These are phyloP conservation scores for Entonaema liquescens DNA, from an alignment of 495 filamentous ascomycete genomes.

Conservation along the genomic window DNA sequence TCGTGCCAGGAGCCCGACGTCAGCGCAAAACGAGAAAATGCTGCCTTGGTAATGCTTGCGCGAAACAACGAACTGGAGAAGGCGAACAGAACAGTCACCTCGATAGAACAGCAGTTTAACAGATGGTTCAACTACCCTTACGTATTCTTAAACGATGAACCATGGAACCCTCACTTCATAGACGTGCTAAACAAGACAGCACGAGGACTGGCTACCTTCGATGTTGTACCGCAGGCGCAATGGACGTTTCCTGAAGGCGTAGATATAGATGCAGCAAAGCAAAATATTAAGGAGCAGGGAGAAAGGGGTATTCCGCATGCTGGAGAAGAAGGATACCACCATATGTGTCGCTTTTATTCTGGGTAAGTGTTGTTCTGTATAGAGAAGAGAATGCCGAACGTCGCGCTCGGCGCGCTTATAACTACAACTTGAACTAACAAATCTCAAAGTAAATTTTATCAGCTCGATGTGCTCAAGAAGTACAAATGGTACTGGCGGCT, in stretches of 20 bases:
- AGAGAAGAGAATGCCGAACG: not conserved
- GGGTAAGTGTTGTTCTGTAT: conserved; percentile 63
- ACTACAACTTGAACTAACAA: conserved; percentile 8
- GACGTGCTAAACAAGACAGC: conserved; percentile 81
- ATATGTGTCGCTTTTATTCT: conserved; percentile 98
- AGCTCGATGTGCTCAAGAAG: conserved; percentile 44
- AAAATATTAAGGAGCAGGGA: conserved; percentile 86
- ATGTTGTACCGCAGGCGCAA: conserved; percentile 78
- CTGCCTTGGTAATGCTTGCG: conserved; percentile 85
- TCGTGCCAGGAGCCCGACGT: conserved; percentile 56
- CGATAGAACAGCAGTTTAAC: conserved; percentile 96
- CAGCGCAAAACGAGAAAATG: conserved; percentile 77
- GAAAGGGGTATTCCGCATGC: conserved; percentile 91
- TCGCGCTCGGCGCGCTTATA: not conserved
- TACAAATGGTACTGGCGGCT: conserved; percentile 56
- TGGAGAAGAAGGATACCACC: conserved; percentile 96
- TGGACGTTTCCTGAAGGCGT: conserved; percentile 95
- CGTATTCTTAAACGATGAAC: conserved; percentile 90
- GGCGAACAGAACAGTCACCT: conserved; percentile 86
- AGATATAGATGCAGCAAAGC: conserved; percentile 78
- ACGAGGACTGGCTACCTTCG: conserved; percentile 79
- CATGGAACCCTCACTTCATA: conserved; percentile 87
- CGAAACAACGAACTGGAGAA: conserved; percentile 87
- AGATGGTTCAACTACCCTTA: conserved; percentile 97
- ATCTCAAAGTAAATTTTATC: conserved; percentile 63